phyloP scores from a whole-genome alignment of 495 filamentous ascomycete species.

The Talaromyces thailandensis region DNA sequence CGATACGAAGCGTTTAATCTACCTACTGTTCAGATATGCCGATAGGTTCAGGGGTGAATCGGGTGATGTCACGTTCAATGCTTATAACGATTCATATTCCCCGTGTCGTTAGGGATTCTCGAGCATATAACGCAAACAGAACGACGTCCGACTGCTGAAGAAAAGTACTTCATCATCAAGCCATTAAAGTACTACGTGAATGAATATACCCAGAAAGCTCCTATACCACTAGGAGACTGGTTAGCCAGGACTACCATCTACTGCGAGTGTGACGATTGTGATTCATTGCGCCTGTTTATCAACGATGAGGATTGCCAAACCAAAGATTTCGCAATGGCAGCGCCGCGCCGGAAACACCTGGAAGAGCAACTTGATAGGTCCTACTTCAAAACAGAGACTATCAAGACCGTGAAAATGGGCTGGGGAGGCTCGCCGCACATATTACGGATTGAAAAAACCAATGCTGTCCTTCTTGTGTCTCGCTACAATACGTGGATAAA shows the following conservation, averaged over 20 bases:
- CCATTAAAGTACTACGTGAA: neutral
- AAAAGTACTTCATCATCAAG: neutral
- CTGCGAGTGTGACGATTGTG: neutral
- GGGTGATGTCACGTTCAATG: neutral
- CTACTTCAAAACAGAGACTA: neutral
- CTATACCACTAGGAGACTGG: neutral
- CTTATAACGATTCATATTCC: constrained; percentile 1
- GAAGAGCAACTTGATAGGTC: neutral
- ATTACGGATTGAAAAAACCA: neutral
- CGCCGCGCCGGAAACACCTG: neutral
- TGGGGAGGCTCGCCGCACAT: neutral
- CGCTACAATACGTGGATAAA: neutral
- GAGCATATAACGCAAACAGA: neutral
- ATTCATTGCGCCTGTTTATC: neutral
- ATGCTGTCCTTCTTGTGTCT: neutral
- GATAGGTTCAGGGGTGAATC: neutral
- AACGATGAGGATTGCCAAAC: neutral
- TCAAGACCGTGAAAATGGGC: no score
- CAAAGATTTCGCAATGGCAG: neutral
- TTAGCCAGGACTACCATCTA: neutral
- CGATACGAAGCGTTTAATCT: neutral
- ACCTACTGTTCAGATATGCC: neutral
- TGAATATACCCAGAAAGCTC: neutral
- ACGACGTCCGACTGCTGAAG: neutral
- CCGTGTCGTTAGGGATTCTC: neutral